Evolutionary conservation across 2,329 filamentous ascomycete species (phyloP).

Genomic region (Penicillium sp.): DNA sequence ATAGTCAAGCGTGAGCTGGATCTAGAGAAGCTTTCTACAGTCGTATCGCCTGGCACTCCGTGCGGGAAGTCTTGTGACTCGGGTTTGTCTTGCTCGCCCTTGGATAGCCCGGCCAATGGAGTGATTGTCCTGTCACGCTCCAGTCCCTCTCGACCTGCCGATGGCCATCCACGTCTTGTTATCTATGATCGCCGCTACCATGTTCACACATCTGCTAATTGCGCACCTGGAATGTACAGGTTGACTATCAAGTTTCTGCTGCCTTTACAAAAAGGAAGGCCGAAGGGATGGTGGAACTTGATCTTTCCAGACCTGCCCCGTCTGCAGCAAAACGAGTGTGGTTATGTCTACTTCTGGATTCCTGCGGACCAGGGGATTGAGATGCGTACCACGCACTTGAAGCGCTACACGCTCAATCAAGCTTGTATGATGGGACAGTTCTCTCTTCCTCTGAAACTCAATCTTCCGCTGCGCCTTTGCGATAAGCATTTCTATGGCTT

Average conservation of each 20-base stretch:
- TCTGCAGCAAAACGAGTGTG: constrained; percentile 20
- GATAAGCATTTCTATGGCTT: constrained; percentile 25
- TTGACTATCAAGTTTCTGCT: constrained; percentile 17
- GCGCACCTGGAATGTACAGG: constrained; percentile 17
- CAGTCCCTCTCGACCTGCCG: too few relatives aligned
- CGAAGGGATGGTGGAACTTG: constrained; percentile 26
- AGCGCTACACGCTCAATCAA: constrained; percentile 23
- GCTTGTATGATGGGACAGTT: constrained; percentile 31
- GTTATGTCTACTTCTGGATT: constrained; percentile 27
- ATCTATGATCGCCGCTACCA: too few relatives aligned
- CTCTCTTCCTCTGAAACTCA: constrained; percentile 15
- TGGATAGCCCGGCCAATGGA: background rate
- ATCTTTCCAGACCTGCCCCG: constrained; percentile 27
- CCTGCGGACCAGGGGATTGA: constrained; percentile 27
- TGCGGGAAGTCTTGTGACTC: constrained; percentile 2
- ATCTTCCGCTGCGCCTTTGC: constrained; percentile 27
- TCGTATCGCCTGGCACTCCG: constrained; percentile 10
- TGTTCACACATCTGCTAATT: too few relatives aligned
- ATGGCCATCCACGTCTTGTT: too few relatives aligned
- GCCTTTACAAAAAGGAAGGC: constrained; percentile 13
- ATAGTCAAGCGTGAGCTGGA: background rate
- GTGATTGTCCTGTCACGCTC: too few relatives aligned
- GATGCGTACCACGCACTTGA: constrained; percentile 25
- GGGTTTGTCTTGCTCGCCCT: background rate
- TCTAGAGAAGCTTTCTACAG: constrained; percentile 11